Evolutionary conservation across 192 early-diverging fungal genomes (phyloP).

Genomic region (Coemansia sp.): DNA sequence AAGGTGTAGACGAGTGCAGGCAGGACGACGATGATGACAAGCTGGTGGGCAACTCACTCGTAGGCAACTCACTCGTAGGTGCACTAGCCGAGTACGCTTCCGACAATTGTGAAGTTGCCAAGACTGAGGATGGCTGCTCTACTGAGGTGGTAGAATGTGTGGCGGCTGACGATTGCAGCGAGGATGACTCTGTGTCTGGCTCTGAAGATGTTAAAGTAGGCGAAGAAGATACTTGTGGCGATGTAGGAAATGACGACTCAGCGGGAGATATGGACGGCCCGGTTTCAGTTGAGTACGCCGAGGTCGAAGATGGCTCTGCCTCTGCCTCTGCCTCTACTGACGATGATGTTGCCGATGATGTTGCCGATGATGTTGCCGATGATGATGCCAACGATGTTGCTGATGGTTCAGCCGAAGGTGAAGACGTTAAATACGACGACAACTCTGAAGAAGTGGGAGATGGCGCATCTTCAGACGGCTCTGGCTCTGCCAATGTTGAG

Average conservation of each 20-base stretch:
- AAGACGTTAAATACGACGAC: neutral
- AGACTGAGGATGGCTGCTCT: neutral
- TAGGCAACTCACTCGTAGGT: neutral
- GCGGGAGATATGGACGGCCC: neutral
- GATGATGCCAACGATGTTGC: too few species aligned
- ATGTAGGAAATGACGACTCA: neutral
- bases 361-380: too few species aligned
- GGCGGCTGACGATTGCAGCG: neutral
- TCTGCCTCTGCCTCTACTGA: neutral
- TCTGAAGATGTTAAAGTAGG: neutral
- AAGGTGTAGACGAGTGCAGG: neutral
- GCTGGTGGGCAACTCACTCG: neutral
- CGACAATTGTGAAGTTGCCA: neutral
- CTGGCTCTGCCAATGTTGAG: neutral
- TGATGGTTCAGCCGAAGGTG: neutral
- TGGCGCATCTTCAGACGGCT: neutral
- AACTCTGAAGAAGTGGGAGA: neutral
- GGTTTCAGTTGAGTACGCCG: neutral
- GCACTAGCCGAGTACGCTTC: neutral
- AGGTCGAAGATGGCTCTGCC: neutral
- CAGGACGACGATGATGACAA: neutral
- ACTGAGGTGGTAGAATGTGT: neutral
- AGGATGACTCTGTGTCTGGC: neutral
- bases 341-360: neutral
- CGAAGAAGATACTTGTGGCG: neutral